Evolutionary conservation across 1,139 yeast species (phyloP).

Genomic region (Geotrichum klebahnii): DNA sequence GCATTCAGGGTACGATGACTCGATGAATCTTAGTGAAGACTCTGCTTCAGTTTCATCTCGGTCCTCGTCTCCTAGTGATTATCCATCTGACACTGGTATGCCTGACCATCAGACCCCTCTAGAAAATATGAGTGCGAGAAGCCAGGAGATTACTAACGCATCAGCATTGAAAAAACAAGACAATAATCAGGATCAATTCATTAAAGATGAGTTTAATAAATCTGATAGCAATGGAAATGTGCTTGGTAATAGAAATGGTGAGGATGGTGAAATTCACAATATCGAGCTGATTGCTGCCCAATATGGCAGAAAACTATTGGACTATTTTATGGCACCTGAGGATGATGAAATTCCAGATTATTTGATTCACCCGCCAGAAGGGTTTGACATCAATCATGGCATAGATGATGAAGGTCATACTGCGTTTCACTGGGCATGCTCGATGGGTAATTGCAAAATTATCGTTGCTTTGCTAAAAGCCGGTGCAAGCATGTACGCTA

Average conservation of each 20-base stretch:
- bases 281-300: slow-evolving; percentile 40
- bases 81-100: slow-evolving; percentile 36
- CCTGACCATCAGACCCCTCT: slow-evolving; percentile 25
- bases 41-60: slow-evolving; percentile 35
- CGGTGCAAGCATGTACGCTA: slow-evolving; percentile 73
- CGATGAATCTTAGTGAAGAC: slow-evolving; percentile 23
- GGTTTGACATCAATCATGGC: slow-evolving; percentile 76
- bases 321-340: slow-evolving; percentile 66
- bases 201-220: slow-evolving; percentile 2
- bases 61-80: slow-evolving; percentile 38
- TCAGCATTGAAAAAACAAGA: slow-evolving; percentile 13
- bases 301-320: slow-evolving; percentile 46
- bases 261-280: slow-evolving; percentile 34
- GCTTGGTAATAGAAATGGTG: slow-evolving; percentile 27
- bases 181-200: not conserved
- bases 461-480: slow-evolving; percentile 63
- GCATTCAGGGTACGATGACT: slow-evolving; percentile 1
- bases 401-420: slow-evolving; percentile 96
- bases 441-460: slow-evolving; percentile 76
- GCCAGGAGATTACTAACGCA: slow-evolving; percentile 19
- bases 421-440: slow-evolving; percentile 94
- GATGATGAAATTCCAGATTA: slow-evolving; percentile 70
- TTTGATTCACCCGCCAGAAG: slow-evolving; percentile 67
- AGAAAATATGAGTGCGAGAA: slow-evolving; percentile 10
- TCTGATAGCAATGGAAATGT: not conserved